A percentile compares a stretch with the other conserved stretches of the same genome.
Conservation (phyloP, 768 basidiomycete species). For the Gyrodon lividus region DNA sequence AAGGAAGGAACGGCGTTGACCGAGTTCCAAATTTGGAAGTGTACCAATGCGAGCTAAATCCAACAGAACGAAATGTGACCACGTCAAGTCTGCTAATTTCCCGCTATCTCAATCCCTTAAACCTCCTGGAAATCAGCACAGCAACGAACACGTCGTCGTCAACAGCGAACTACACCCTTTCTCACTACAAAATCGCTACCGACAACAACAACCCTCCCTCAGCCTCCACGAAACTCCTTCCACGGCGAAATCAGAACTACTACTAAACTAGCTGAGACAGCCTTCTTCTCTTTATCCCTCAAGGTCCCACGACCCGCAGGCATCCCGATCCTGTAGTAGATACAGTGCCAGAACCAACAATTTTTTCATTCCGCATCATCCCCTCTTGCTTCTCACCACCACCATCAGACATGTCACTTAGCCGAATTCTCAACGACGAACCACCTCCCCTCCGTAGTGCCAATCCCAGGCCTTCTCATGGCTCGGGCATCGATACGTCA, state of each 20-base stretch:
- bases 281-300: conserved; percentile 2
- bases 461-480: conserved; percentile 18
- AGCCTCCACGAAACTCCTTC: background rate
- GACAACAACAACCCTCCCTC: background rate
- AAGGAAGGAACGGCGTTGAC: conserved; percentile 17
- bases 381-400: conserved; percentile 1
- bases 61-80: conserved; percentile 34
- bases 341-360: conserved; percentile 12
- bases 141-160: conserved; percentile 14
- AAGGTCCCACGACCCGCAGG: conserved; percentile 42
- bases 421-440: conserved; percentile 78
- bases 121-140: conserved; percentile 19
- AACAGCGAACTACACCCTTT: background rate
- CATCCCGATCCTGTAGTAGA: conserved; percentile 7
- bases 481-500: conserved; percentile 22
- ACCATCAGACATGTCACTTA: conserved; percentile 61
- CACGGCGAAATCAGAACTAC: background rate
- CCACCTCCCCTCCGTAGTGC: conserved; percentile 41
- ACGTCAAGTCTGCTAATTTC: conserved; percentile 29
- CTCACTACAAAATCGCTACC: background rate
- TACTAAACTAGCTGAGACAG: conserved; percentile 1
- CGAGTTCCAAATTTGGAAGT: conserved; percentile 30
- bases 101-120: conserved; percentile 30
- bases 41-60: conserved; percentile 36
- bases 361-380: conserved; percentile 8